These are phyloP conservation scores for Poa annua DNA, from an alignment of 176 grass and related monocot species.

Conservation along the genomic window DNA sequence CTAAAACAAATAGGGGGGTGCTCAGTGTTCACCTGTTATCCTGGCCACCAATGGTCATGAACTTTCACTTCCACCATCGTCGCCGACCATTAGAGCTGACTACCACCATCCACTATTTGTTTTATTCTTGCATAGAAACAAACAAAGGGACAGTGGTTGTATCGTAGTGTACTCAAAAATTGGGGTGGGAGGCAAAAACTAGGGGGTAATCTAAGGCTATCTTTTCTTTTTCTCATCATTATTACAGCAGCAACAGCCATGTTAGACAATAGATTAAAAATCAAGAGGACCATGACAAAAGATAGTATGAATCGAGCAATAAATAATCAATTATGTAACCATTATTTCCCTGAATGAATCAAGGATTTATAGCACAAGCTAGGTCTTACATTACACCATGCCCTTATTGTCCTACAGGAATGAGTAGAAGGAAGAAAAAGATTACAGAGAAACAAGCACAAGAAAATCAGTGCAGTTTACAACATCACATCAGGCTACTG, in stretches of 20 bases:
- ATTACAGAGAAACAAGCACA: background rate
- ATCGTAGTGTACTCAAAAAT: too few species aligned
- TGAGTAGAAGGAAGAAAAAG: conserved; percentile 2
- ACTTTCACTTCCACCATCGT: too few species aligned
- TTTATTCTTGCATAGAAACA: too few species aligned
- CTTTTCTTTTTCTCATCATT: background rate
- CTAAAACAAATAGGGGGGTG: too few species aligned
- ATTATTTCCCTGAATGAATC: background rate
- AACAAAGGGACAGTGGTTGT: too few species aligned
- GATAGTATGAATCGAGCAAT: background rate
- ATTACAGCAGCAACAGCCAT: background rate
- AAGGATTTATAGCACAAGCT: conserved; percentile 29
- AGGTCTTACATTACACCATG: conserved; percentile 14
- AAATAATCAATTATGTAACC: background rate
- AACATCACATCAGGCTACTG: background rate
- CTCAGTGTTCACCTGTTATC: too few species aligned
- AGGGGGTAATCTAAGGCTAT: background rate
- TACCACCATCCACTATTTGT: too few species aligned
- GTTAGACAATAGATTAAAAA: background rate
- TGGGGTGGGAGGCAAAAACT: too few species aligned
- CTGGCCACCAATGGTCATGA: too few species aligned
- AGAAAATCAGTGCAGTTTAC: background rate
- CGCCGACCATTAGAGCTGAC: too few species aligned
- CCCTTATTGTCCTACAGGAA: conserved; percentile 14
- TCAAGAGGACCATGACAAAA: background rate